Percentiles rank a stretch among this genome's conserved stretches.
Evolutionary conservation across 2,329 filamentous ascomycete genomes (phyloP).

Genomic region (Allantophomopsis cytisporea): DNA sequence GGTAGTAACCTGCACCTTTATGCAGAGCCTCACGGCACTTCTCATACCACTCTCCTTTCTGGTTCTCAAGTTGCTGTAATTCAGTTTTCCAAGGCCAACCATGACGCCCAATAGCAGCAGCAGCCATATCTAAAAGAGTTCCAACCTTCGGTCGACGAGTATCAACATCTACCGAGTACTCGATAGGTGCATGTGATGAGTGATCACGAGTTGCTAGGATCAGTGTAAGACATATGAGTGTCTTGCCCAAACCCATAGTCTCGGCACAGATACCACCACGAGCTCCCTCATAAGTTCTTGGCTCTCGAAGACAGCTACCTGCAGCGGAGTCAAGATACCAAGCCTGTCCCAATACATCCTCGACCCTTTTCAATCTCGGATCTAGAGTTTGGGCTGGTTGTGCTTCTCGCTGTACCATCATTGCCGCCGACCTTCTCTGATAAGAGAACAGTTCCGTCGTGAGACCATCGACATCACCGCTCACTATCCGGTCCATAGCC

Average conservation of each 20-base stretch:
- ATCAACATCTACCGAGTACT: slow-evolving; percentile 31
- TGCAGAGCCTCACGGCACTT: slow-evolving; percentile 41
- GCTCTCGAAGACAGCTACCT: slow-evolving; percentile 47
- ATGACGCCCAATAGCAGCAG: slow-evolving; percentile 50
- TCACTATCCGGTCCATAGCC: slow-evolving; percentile 41
- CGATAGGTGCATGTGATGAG: slow-evolving; percentile 48
- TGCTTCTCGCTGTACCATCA: slow-evolving; percentile 74
- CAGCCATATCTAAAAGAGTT: slow-evolving; percentile 63
- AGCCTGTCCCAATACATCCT: slow-evolving; percentile 41
- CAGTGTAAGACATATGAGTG: slow-evolving; percentile 67
- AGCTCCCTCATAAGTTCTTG: slow-evolving; percentile 59
- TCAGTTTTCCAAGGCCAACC: slow-evolving; percentile 58
- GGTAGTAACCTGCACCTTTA: slow-evolving; percentile 44
- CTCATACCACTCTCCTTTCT: slow-evolving; percentile 28
- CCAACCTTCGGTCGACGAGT: slow-evolving; percentile 33
- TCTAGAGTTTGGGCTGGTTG: slow-evolving; percentile 53
- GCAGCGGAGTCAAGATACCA: slow-evolving; percentile 63
- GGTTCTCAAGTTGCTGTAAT: slow-evolving; percentile 30
- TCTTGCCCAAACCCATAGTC: slow-evolving; percentile 77
- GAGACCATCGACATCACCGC: slow-evolving; percentile 39
- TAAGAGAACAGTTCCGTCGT: slow-evolving; percentile 60
- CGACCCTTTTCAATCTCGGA: slow-evolving; percentile 50
- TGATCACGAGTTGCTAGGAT: slow-evolving; percentile 65
- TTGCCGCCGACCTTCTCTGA: slow-evolving; percentile 64
- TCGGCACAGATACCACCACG: slow-evolving; percentile 70